Evolutionary conservation across 1,139 yeast species (phyloP).

Genomic region (Yamadazyma triangularis): DNA sequence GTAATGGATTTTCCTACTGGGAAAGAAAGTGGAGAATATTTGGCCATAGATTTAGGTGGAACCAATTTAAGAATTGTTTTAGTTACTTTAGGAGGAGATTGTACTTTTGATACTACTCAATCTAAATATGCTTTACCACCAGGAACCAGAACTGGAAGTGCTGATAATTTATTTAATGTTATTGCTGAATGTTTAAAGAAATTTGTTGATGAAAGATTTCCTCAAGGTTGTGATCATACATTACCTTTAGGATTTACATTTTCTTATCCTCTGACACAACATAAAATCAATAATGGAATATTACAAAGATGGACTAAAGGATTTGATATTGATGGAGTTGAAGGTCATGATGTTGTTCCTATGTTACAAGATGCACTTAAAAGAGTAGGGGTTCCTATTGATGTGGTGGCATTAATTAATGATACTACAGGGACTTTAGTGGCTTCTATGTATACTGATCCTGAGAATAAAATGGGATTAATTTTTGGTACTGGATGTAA

Average conservation of each 20-base stretch:
- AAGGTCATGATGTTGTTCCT: conserved; percentile 92
- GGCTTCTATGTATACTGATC: conserved; percentile 90
- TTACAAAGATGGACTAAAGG: conserved; percentile 99
- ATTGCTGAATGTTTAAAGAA: conserved; percentile 76
- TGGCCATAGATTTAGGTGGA: conserved; percentile 95
- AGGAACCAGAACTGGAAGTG: conserved; percentile 69
- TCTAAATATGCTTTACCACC: conserved; percentile 76
- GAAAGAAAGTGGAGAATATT: conserved; percentile 77
- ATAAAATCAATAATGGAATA: conserved; percentile 76
- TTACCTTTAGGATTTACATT: conserved; percentile 93
- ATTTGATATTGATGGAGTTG: conserved; percentile 89
- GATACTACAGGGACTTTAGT: conserved; percentile 97
- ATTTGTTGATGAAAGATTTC: conserved; percentile 58
- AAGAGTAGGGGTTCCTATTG: conserved; percentile 65
- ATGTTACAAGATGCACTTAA: conserved; percentile 75
- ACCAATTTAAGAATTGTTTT: conserved; percentile 88
- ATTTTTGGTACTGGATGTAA: conserved; percentile 98
- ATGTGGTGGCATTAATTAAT: conserved; percentile 88
- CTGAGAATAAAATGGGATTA: conserved; percentile 87
- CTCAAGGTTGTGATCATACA: conserved; percentile 48
- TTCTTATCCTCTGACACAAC: conserved; percentile 88
- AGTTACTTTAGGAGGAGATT: conserved; percentile 73
- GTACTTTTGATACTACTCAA: conserved; percentile 77
- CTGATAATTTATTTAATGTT: conserved; percentile 78
- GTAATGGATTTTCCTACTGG: conserved; percentile 93